Evolutionary conservation across 1,284 basidiomycete species (phyloP), one percentile per base, ranked within the genome.

Genomic region (Ganoderma lucidum): DNA sequence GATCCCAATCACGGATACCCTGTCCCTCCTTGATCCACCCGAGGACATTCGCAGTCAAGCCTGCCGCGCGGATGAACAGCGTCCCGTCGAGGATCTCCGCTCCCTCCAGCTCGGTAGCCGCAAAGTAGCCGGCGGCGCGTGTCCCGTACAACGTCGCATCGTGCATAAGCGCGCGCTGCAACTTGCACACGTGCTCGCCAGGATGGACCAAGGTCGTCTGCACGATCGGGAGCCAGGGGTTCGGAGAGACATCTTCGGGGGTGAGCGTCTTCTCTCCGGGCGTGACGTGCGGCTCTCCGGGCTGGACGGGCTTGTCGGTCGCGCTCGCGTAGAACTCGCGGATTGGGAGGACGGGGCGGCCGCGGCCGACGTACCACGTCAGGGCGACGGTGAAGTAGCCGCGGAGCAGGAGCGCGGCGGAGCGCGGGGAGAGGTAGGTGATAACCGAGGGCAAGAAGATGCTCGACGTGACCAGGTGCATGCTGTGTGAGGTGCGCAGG

Each of bases 171-270:
- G 89, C 81, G 17, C 90, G 83, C 72, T 88, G 84, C 2, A 83
- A 73, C 78, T 91, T 91, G 68, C 85, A 83, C 6, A 91, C 75
- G 73, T 92, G 91, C 67, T 90, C 88, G 70, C 90, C 87, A 1
- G 87, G 86, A 70, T 88, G 85, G 6, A 83, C 75, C 56, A 88
- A 71, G 23, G 83, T 79, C n/a, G 81, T 79, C 70, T 86, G 82
- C 32, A 89, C 71, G 63, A 91, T 80, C 12, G 86, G 82, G 17
- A 86, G 80, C 89, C 88, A 91, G 1, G 84, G 77, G 69, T 88
- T 86, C 6, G 84, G 84, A 10, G 78, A 72, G n/a, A 41, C 42
- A 6, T 78, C 73, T 0, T 74, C 68, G 0, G 77, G 71, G 12
- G 82, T 80, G 15, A 83, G 77, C 2, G 81, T 78, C 19, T 76